Evolutionary conservation across 768 basidiomycete species (phyloP).

Genomic region (Russula griseocarnosa): DNA sequence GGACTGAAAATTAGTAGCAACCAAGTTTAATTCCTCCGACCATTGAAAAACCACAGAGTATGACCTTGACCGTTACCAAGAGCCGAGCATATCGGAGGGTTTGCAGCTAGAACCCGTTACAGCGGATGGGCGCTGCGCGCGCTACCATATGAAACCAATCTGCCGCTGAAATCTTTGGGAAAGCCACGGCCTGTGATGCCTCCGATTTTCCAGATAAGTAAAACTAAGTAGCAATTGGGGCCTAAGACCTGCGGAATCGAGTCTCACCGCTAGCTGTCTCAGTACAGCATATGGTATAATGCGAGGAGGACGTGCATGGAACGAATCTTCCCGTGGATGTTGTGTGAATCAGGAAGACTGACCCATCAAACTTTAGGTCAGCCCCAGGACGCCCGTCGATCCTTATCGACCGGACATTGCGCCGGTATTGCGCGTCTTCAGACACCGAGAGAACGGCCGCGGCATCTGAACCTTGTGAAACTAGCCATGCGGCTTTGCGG

Average conservation of each 20-base stretch:
- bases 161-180: not conserved
- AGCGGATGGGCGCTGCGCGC: not conserved
- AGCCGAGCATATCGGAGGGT: constrained; percentile 16
- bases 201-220: constrained; percentile 2
- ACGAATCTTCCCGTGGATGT: constrained; percentile 9
- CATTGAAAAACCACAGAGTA: not conserved
- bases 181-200: not conserved
- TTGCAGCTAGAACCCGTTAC: not conserved
- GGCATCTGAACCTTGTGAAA: not conserved
- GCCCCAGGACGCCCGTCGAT: constrained; percentile 11
- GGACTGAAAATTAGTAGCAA: constrained; percentile 2
- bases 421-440: constrained; percentile 2
- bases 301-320: not conserved
- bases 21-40: constrained; percentile 3
- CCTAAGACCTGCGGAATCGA: not conserved
- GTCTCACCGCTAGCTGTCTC: constrained; percentile 4
- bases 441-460: constrained; percentile 12
- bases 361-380: constrained; percentile 12
- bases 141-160: not conserved
- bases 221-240: not conserved
- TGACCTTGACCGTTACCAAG: not conserved
- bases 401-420: constrained; percentile 9
- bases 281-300: constrained; percentile 13
- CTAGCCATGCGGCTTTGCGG: constrained; percentile 12
- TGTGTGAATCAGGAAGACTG: not conserved